phyloP scores from a whole-genome alignment of 139 green algal genomes.

The Desmodesmus armatus region DNA sequence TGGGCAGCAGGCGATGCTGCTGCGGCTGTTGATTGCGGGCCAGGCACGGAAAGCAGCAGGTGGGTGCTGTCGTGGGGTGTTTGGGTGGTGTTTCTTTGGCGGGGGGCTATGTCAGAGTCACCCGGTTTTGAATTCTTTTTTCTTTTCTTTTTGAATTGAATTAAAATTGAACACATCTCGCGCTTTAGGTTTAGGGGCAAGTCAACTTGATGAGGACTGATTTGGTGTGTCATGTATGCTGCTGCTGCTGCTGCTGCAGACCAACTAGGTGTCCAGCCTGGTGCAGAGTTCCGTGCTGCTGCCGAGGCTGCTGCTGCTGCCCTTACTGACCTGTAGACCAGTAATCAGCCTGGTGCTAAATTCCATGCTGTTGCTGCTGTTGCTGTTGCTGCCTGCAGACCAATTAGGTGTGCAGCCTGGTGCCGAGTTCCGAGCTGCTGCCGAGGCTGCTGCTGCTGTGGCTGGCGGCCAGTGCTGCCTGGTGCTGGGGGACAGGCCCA shows the following conservation, averaged over 20 bases:
- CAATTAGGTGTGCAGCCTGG: constrained; percentile 49
- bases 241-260: too few relatives aligned
- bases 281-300: constrained; percentile 77
- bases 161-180: too few relatives aligned
- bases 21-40: constrained; percentile 71
- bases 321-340: constrained; percentile 50
- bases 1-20: constrained; percentile 69
- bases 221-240: too few relatives aligned
- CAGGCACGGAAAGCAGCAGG: constrained; percentile 45
- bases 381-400: too few relatives aligned
- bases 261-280: constrained; percentile 43
- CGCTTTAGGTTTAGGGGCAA: too few relatives aligned
- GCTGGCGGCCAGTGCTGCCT: constrained; percentile 64
- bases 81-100: too few relatives aligned
- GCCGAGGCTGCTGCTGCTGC: constrained; percentile 60
- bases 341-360: too few relatives aligned
- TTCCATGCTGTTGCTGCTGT: neutral
- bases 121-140: too few relatives aligned
- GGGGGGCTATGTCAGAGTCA: too few relatives aligned
- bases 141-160: too few relatives aligned
- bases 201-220: too few relatives aligned
- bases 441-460: constrained; percentile 59
- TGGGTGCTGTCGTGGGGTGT: neutral
- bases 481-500: constrained; percentile 88
- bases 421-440: constrained; percentile 75